A percentile compares a stretch with the other conserved stretches of the same genome.
These are phyloP conservation scores for Glycine latifolia DNA, from an alignment of 306 rosid genomes.

Conservation along the genomic window DNA sequence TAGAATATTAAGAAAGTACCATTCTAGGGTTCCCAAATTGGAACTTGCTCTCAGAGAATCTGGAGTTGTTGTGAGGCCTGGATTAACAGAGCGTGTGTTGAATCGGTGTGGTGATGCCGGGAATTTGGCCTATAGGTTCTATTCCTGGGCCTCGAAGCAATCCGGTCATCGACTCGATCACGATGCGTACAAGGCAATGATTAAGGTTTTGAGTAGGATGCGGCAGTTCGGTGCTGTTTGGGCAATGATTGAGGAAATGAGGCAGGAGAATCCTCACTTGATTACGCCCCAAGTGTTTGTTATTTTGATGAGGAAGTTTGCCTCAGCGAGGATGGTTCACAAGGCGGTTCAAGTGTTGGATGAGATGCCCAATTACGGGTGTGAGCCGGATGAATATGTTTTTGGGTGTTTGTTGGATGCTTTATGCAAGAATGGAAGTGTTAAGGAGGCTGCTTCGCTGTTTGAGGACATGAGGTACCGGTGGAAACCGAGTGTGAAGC, in stretches of 20 bases:
- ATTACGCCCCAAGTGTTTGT: conserved; percentile 70
- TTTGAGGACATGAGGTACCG: conserved; percentile 78
- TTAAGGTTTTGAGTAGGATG: conserved; percentile 78
- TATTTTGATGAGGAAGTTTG: conserved; percentile 83
- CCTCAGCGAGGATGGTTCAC: conserved; percentile 84
- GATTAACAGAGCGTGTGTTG: conserved; percentile 73
- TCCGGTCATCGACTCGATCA: conserved; percentile 62
- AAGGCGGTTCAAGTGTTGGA: conserved; percentile 82
- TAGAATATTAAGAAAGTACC: conserved; percentile 72
- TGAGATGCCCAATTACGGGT: conserved; percentile 89
- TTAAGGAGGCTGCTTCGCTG: conserved; percentile 76
- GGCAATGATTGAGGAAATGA: conserved; percentile 87
- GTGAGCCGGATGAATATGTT: conserved; percentile 80
- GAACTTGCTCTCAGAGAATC: conserved; percentile 83
- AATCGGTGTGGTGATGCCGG: conserved; percentile 89
- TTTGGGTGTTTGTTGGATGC: conserved; percentile 91
- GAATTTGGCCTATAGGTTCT: conserved; percentile 76
- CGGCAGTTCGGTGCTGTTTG: conserved; percentile 87
- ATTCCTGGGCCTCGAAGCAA: conserved; percentile 82
- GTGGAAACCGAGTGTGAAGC: conserved; percentile 64
- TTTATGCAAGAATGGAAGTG: conserved; percentile 80
- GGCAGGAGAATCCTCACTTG: conserved; percentile 69
- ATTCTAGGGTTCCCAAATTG: conserved; percentile 78
- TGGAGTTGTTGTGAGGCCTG: conserved; percentile 70
- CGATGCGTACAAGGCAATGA: conserved; percentile 76